Evolutionary conservation across 75 land plant species (phyloP), one percentile per base, ranked within the genome.

Genomic region (Pinus albicaulis): DNA sequence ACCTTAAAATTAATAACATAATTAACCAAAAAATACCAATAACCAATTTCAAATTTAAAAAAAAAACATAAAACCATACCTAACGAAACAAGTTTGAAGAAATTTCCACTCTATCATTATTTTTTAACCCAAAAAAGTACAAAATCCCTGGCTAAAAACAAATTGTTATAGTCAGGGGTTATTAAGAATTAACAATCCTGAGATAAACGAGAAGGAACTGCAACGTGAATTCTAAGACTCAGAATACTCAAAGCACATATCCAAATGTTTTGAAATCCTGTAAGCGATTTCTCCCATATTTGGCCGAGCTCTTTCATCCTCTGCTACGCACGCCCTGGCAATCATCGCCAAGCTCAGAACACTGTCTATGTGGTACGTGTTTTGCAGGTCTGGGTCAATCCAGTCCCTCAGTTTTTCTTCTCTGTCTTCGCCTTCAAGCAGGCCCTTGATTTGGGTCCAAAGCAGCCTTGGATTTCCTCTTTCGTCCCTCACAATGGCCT

Each of bases 241-340:
- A 1, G 17, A 17, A 55, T 72, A 56, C 41, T 86, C 87, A 59
- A 72, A 68, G 38, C 87, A 84, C 7, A 72, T 28, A 25, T 76
- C 80, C 56, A 86, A 58, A 69, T 80, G 63, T 61, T 84, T 78
- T 1, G 83, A 76, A n/a, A 86, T 82, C n/a, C 58, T 71, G 41
- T 23, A 80, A 22, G 83, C 86, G 24, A 86, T 56, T 4, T 84
- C 75, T 59, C 65, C 72, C 80, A 80, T 80, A 72, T 55, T 63
- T 15, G 88, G 88, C 34, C 88, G 25, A 17, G 64, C 57, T 15
- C 80, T 78, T 66, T 86, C 87, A 22, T 52, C 34, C 16, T 61
- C 25, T 34, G 73, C 83, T 6, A 86, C 77, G 48, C 88, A 86
- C 4, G 80, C 57, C 20, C 24, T 64, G 7, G 88, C 88, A 16